phyloP scores from a whole-genome alignment of 108 stramenopile genomes.

The Discostella stelligeroides region DNA sequence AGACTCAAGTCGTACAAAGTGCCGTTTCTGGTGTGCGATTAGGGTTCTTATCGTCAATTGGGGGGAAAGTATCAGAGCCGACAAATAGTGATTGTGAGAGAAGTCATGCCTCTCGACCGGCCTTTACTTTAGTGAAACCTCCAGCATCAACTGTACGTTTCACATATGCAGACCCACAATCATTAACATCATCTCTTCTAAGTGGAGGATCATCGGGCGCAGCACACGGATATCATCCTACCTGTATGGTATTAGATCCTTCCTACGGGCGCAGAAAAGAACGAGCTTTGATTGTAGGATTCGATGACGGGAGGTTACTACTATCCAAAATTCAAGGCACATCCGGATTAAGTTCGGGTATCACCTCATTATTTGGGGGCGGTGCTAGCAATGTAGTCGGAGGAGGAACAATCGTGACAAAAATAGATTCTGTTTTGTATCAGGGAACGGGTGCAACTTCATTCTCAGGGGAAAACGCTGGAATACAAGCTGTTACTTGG shows the following conservation, averaged over 20 bases:
- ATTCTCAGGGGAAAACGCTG: constrained; percentile 26
- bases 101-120: constrained; percentile 24
- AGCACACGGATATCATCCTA: constrained; percentile 15
- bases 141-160: constrained; percentile 34
- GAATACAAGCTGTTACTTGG: constrained; percentile 79
- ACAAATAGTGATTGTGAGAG: neutral
- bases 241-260: constrained; percentile 75
- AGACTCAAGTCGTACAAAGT: constrained; percentile 1
- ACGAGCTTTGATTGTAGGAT: constrained; percentile 70
- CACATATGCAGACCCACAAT: constrained; percentile 23
- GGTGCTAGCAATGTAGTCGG: constrained; percentile 23
- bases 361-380: constrained; percentile 34
- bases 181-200: constrained; percentile 9
- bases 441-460: constrained; percentile 31
- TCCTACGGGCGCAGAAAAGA: constrained; percentile 54
- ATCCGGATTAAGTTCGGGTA: constrained; percentile 22
- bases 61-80: constrained; percentile 5
- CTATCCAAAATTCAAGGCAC: constrained; percentile 60
- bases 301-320: constrained; percentile 66
- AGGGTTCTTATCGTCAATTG: constrained; percentile 10
- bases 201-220: constrained; percentile 16
- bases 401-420: constrained; percentile 33
- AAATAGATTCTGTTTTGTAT: constrained; percentile 42
- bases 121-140: constrained; percentile 38
- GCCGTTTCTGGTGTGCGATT: constrained; percentile 1